phyloP scores from a whole-genome alignment of 2,329 filamentous ascomycete genomes.

The Fusarium udum region DNA sequence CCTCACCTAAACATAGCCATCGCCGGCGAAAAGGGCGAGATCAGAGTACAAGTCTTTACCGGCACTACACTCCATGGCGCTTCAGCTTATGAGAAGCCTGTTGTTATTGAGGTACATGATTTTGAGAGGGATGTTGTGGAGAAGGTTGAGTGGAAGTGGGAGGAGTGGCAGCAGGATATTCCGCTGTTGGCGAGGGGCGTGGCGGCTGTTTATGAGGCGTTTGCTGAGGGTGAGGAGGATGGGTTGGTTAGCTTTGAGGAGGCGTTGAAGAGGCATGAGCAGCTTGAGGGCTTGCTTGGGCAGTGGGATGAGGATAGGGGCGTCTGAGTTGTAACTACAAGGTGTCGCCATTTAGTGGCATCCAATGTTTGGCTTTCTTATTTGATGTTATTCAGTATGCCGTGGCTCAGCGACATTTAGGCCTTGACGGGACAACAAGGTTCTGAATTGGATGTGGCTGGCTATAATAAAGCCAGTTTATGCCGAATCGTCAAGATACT shows the following conservation, averaged over 20 bases:
- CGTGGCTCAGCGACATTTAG: no score
- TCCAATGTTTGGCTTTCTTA: not conserved
- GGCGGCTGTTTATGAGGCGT: slow-evolving; percentile 65
- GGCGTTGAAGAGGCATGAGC: slow-evolving; percentile 57
- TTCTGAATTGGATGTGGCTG: not conserved
- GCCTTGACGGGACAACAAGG: not conserved
- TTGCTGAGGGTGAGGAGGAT: slow-evolving; percentile 48
- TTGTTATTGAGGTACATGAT: slow-evolving; percentile 62
- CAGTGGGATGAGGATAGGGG: slow-evolving; percentile 20
- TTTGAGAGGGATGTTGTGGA: slow-evolving; percentile 56
- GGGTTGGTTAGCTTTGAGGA: slow-evolving; percentile 50
- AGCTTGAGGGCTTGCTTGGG: slow-evolving; percentile 51
- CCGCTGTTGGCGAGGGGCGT: slow-evolving; percentile 58
- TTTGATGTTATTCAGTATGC: no score
- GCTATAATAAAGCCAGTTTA: not conserved
- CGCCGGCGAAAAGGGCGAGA: slow-evolving; percentile 61
- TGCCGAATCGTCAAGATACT: not conserved
- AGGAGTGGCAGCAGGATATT: slow-evolving; percentile 57
- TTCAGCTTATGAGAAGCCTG: slow-evolving; percentile 45
- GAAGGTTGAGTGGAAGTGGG: slow-evolving; percentile 55
- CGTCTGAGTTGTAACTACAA: no score
- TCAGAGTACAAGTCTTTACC: slow-evolving; percentile 50
- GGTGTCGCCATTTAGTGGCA: no score
- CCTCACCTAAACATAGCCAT: slow-evolving; percentile 60
- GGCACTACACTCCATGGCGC: slow-evolving; percentile 45